Evolutionary conservation across 768 basidiomycete species (phyloP).

Genomic region (Mycena rosella): DNA sequence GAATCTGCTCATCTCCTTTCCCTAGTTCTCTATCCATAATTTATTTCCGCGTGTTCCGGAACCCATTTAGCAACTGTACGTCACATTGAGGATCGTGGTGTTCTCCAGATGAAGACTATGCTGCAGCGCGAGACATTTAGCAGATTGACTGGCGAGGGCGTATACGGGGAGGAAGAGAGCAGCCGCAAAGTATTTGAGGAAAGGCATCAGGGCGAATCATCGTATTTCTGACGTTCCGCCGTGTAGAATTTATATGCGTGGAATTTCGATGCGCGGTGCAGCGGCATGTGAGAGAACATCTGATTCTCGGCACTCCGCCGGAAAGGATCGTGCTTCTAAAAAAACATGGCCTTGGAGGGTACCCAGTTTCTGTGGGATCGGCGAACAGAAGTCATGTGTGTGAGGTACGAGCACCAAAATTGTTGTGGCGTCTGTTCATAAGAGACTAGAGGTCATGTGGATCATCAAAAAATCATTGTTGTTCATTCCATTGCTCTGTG

Average conservation of each 20-base stretch:
- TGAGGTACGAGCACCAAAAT: background rate
- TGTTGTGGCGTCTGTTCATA: background rate
- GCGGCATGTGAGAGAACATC: background rate
- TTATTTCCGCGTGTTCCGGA: conserved; percentile 1
- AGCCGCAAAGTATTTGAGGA: background rate
- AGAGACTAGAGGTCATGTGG: conserved; percentile 1
- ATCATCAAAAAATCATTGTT: background rate
- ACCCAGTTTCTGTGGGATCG: background rate
- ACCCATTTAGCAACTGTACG: no score
- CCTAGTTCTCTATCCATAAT: no score
- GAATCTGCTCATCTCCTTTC: no score
- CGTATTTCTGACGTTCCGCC: conserved; percentile 10
- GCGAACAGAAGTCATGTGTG: background rate
- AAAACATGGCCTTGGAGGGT: background rate
- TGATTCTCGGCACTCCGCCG: conserved; percentile 17
- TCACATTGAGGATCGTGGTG: conserved; percentile 7
- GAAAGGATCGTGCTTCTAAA: conserved; percentile 4
- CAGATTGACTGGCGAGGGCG: background rate
- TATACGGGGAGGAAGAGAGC: background rate
- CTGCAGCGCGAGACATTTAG: conserved; percentile 14
- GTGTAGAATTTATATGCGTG: conserved; percentile 9
- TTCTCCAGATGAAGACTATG: conserved; percentile 13
- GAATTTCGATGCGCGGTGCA: conserved; percentile 8
- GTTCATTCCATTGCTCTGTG: conserved; percentile 2
- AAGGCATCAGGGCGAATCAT: background rate